These are phyloP conservation scores for Cadophora luteo-olivacea DNA, from an alignment of 2,329 filamentous ascomycete species.

Conservation along the genomic window DNA sequence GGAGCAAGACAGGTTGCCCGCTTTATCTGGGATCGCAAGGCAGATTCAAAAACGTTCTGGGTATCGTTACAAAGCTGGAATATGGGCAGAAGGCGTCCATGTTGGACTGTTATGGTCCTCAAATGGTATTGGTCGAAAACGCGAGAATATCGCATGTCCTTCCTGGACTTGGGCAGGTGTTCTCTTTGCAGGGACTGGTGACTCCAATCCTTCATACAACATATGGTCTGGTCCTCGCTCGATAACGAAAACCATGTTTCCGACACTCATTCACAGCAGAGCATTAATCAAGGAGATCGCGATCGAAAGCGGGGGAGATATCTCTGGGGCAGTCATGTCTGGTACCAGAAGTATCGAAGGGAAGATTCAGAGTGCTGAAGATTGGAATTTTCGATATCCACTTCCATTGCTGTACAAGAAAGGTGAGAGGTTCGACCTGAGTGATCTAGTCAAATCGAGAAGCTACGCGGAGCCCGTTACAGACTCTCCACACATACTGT, in stretches of 20 bases:
- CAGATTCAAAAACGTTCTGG: constrained; percentile 10
- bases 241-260: not conserved
- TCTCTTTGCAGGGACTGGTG: not conserved
- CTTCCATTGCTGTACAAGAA: not conserved
- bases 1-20: constrained; percentile 18
- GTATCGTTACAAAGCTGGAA: constrained; percentile 17
- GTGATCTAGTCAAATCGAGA: not conserved
- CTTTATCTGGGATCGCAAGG: constrained; percentile 22
- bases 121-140: not conserved
- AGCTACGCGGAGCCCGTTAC: not conserved
- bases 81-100: constrained; percentile 21
- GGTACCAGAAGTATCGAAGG: not conserved
- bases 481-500: not conserved
- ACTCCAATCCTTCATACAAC: not conserved
- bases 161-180: constrained; percentile 19
- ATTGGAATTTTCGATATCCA: not conserved
- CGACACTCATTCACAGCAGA: not conserved
- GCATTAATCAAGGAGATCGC: not conserved
- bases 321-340: no score
- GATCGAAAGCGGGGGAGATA: not conserved
- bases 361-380: not conserved
- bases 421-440: not conserved
- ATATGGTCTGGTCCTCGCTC: not conserved
- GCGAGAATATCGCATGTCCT: constrained; percentile 4
- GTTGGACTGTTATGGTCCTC: constrained; percentile 11